These are phyloP conservation scores for Leishmania gerbilli DNA, from an alignment of 208 protist species.

Conservation along the genomic window DNA sequence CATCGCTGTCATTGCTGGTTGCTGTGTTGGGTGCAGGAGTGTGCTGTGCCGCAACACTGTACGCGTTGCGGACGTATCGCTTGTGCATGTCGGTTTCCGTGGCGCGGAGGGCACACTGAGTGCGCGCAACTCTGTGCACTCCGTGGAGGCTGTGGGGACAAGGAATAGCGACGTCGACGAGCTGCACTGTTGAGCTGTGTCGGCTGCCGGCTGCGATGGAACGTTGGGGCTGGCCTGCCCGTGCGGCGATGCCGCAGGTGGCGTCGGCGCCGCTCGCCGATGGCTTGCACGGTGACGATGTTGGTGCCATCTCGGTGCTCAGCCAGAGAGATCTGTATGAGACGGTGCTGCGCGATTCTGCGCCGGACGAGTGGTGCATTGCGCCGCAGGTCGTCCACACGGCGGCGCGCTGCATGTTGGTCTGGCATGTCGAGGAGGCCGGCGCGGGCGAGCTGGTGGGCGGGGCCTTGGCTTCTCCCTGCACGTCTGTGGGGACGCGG, in stretches of 20 bases:
- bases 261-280: neutral
- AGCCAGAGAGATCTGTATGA: neutral
- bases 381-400: neutral
- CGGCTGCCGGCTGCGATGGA: neutral
- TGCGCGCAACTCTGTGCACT: neutral
- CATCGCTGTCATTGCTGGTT: neutral
- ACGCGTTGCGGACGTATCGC: no score
- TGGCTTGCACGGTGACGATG: neutral
- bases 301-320: neutral
- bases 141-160: neutral
- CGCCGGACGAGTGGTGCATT: neutral
- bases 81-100: fast-evolving
- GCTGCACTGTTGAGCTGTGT: neutral
- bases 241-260: no score
- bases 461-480: neutral
- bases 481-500: neutral
- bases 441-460: no score
- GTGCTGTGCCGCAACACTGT: neutral
- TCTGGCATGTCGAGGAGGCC: neutral
- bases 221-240: no score
- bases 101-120: no score
- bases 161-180: neutral
- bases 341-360: neutral
- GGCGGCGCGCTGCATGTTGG: no score
- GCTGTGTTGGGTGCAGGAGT: neutral